Conservation (phyloP, 176 grass and related monocot genomes). For the Dendrocalamus sinicus region DNA sequence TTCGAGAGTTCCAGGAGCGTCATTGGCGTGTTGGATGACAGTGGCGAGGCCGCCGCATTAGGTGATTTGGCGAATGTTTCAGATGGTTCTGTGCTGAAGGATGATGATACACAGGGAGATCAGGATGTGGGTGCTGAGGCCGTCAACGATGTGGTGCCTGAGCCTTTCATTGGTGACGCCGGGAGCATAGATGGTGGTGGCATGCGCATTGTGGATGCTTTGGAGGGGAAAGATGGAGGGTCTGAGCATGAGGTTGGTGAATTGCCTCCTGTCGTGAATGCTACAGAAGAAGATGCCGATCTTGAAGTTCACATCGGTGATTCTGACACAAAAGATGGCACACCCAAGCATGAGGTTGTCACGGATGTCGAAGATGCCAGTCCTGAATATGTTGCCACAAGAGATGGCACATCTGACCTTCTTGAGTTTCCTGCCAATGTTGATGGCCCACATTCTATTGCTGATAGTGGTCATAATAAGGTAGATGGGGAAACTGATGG, state of each 20-base stretch:
- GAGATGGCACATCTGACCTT: neutral
- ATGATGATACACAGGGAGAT: neutral
- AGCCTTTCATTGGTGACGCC: neutral
- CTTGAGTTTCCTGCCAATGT: neutral
- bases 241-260: slow-evolving; percentile 9
- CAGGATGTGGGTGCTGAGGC: slow-evolving; percentile 14
- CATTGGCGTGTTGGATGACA: neutral
- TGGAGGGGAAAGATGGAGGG: neutral
- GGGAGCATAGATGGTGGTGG: neutral
- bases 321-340: slow-evolving; percentile 9
- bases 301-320: neutral
- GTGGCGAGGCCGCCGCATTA: neutral
- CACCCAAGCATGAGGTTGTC: neutral
- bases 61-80: slow-evolving; percentile 12
- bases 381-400: slow-evolving; percentile 24
- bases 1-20: slow-evolving; percentile 34
- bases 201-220: neutral
- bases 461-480: neutral
- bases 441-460: neutral
- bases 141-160: neutral
- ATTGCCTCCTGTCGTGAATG: neutral
- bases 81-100: neutral
- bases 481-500: slow-evolving; percentile 12
- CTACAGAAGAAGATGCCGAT: neutral
- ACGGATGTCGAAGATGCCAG: neutral